These are phyloP conservation scores for Tilletia indica DNA, from an alignment of 1,284 basidiomycete genomes.

Conservation along the genomic window DNA sequence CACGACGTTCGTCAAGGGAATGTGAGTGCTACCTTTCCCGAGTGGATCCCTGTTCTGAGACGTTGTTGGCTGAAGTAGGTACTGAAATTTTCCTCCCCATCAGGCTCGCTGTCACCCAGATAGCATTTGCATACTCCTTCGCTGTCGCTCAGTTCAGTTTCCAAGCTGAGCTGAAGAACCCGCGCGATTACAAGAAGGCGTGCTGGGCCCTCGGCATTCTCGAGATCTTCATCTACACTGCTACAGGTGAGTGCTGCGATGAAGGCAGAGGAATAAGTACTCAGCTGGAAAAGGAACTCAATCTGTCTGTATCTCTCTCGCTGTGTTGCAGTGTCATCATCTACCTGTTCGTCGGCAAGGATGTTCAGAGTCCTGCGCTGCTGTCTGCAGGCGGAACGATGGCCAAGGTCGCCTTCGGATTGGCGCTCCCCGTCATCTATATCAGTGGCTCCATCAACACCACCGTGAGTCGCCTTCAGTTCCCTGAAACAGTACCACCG, in stretches of 20 bases:
- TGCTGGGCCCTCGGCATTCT: conserved; percentile 41
- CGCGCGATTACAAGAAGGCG: conserved; percentile 43
- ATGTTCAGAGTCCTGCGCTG: conserved; percentile 39
- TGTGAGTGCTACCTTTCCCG: not conserved
- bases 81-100: too few species aligned
- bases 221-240: conserved; percentile 48
- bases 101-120: conserved; percentile 36
- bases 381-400: conserved; percentile 38
- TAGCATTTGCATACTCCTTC: conserved; percentile 50
- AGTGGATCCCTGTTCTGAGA: not conserved
- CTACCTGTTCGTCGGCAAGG: conserved; percentile 42
- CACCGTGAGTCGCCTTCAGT: conserved; percentile 21
- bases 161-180: conserved; percentile 47
- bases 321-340: conserved; percentile 29
- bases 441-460: conserved; percentile 51
- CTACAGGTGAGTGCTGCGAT: conserved; percentile 22
- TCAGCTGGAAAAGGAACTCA: too few species aligned
- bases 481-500: not conserved
- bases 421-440: conserved; percentile 29
- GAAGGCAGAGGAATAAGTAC: too few species aligned
- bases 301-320: too few species aligned
- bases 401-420: conserved; percentile 44
- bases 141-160: conserved; percentile 46
- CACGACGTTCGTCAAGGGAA: conserved; percentile 19
- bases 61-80: not conserved